Conservation (phyloP, 2,329 filamentous ascomycete species). For the Fusarium pseudograminearum region DNA sequence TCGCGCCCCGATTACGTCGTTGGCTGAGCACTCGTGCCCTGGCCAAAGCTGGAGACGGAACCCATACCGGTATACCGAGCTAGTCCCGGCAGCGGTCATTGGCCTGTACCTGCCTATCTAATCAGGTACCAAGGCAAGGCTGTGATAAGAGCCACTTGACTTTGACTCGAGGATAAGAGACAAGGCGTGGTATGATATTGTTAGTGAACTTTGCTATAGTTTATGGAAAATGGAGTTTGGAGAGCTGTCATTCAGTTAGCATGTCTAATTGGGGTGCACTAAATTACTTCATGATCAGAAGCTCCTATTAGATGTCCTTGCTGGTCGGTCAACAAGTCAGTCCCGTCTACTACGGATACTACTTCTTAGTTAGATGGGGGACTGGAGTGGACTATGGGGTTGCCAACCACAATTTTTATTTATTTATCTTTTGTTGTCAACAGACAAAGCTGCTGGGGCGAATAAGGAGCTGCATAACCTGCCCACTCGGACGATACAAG, state of each 20-base stretch:
- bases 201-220: background rate
- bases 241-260: background rate
- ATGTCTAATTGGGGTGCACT: background rate
- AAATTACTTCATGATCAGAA: constrained; percentile 27
- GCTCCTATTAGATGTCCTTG: background rate
- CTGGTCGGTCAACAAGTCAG: constrained; percentile 1
- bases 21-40: constrained; percentile 33
- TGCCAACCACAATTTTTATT: constrained; percentile 9
- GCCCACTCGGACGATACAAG: constrained; percentile 29
- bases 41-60: constrained; percentile 43
- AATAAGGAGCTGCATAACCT: constrained; percentile 22
- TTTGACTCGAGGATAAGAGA: constrained; percentile 1
- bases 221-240: background rate
- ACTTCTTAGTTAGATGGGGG: background rate
- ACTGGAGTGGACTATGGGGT: constrained; percentile 1
- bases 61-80: constrained; percentile 30
- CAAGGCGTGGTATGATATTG: background rate
- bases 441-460: constrained; percentile 22
- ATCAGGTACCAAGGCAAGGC: constrained; percentile 25
- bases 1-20: constrained; percentile 44
- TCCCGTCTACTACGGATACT: background rate
- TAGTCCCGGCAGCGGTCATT: constrained; percentile 38
- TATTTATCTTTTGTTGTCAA: constrained; percentile 23
- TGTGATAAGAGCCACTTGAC: constrained; percentile 9
- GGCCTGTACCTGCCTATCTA: constrained; percentile 14